These are phyloP conservation scores for Lachancea nothofagi DNA, from an alignment of 805 yeast species.

Conservation along the genomic window DNA sequence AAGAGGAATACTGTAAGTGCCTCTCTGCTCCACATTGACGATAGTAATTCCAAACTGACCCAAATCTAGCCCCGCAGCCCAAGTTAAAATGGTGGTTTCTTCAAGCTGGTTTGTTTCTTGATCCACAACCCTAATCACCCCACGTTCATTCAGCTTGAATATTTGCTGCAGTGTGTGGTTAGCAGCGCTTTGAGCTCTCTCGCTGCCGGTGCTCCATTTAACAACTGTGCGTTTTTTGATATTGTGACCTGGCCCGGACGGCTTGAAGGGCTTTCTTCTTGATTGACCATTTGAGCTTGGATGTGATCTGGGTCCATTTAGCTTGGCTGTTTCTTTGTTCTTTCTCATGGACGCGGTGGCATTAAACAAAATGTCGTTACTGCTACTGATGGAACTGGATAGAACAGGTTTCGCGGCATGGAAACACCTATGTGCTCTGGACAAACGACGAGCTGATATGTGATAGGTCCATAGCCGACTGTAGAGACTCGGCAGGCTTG, in stretches of 20 bases:
- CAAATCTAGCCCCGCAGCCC: constrained; percentile 26
- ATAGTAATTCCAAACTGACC: constrained; percentile 21
- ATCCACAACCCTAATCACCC: constrained; percentile 22
- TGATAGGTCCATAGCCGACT: not conserved
- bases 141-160: constrained; percentile 21
- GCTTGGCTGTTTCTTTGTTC: constrained; percentile 3
- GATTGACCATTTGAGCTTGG: not conserved
- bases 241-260: not conserved
- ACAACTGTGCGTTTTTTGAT: constrained; percentile 11
- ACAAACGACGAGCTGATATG: not conserved
- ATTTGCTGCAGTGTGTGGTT: constrained; percentile 18
- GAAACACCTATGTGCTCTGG: not conserved
- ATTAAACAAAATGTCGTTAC: constrained; percentile 17
- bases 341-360: constrained; percentile 15
- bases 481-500: not conserved
- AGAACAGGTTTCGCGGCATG: not conserved
- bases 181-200: constrained; percentile 29
- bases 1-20: constrained; percentile 19
- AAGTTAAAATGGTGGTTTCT: constrained; percentile 20
- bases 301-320: not conserved
- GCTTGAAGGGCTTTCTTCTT: not conserved
- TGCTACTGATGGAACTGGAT: constrained; percentile 1
- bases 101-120: constrained; percentile 19
- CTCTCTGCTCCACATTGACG: constrained; percentile 19
- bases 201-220: constrained; percentile 30